Conservation (phyloP, 352 stramenopile species). For the Pythium utonaiense region DNA sequence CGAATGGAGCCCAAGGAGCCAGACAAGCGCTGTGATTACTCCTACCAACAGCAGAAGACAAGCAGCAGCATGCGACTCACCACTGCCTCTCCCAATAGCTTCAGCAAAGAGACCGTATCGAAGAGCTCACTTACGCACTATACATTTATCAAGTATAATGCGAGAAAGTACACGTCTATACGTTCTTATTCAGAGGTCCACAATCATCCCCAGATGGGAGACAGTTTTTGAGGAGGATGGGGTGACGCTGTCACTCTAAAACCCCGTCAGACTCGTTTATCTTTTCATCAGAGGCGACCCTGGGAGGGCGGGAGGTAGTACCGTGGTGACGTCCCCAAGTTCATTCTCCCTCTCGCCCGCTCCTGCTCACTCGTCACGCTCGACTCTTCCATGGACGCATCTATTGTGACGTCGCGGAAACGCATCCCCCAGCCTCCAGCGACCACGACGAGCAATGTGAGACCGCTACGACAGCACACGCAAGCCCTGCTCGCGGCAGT, state of each 20-base stretch:
- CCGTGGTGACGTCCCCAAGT: not conserved
- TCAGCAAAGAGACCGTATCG: not conserved
- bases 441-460: slow-evolving; percentile 9
- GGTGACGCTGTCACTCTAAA: not conserved
- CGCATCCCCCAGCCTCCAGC: not conserved
- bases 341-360: not conserved
- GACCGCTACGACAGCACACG: slow-evolving; percentile 12
- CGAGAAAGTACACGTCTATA: not conserved
- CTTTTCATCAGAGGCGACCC: too few species aligned
- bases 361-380: not conserved
- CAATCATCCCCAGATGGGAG: not conserved
- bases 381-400: not conserved
- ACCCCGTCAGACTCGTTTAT: not conserved
- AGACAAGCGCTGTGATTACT: too few species aligned
- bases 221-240: not conserved
- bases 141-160: not conserved
- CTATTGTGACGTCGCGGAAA: not conserved
- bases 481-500: not conserved
- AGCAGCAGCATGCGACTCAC: too few species aligned
- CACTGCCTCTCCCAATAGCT: not conserved
- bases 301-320: too few species aligned
- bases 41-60: not conserved
- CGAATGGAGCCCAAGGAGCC: too few species aligned
- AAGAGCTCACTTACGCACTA: not conserved
- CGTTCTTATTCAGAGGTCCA: not conserved